phyloP scores from a whole-genome alignment of 257 asterid genomes.

The Solanum infundibuliforme region DNA sequence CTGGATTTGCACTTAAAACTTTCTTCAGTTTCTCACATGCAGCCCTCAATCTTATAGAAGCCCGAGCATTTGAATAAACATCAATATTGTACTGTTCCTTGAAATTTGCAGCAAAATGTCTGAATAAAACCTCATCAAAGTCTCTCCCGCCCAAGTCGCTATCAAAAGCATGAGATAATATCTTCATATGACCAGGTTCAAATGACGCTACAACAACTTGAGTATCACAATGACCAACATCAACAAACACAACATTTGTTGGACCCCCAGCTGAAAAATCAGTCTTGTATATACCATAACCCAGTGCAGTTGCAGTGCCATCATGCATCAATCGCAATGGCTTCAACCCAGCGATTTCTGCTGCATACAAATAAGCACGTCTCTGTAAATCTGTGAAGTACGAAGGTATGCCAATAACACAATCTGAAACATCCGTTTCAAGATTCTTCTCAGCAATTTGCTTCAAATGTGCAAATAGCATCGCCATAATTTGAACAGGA shows the following conservation, averaged over 20 bases:
- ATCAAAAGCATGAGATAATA: constrained; percentile 80
- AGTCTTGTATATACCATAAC: constrained; percentile 83
- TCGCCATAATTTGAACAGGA: constrained; percentile 74
- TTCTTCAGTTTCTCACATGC: constrained; percentile 94
- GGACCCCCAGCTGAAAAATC: constrained; percentile 47
- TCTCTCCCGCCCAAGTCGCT: constrained; percentile 88
- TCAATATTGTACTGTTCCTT: constrained; percentile 64
- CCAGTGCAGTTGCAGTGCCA: constrained; percentile 86
- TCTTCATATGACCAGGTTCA: constrained; percentile 66
- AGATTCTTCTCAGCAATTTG: constrained; percentile 71
- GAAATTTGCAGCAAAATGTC: constrained; percentile 65
- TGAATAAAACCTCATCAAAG: constrained; percentile 80
- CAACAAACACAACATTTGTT: constrained; percentile 72
- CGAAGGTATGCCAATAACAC: constrained; percentile 81
- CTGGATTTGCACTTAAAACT: constrained; percentile 93
- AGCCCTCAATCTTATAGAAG: constrained; percentile 76
- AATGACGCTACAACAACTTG: constrained; percentile 82
- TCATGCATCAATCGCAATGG: constrained; percentile 85
- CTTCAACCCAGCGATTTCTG: constrained; percentile 80
- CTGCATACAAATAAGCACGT: constrained; percentile 77
- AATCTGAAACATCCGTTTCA: constrained; percentile 42
- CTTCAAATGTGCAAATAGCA: constrained; percentile 76
- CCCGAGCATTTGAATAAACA: constrained; percentile 71
- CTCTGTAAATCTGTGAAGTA: constrained; percentile 85
- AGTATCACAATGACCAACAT: constrained; percentile 90